Conservation (phyloP, 345 rosid species). For the Salix arbutifolia region DNA sequence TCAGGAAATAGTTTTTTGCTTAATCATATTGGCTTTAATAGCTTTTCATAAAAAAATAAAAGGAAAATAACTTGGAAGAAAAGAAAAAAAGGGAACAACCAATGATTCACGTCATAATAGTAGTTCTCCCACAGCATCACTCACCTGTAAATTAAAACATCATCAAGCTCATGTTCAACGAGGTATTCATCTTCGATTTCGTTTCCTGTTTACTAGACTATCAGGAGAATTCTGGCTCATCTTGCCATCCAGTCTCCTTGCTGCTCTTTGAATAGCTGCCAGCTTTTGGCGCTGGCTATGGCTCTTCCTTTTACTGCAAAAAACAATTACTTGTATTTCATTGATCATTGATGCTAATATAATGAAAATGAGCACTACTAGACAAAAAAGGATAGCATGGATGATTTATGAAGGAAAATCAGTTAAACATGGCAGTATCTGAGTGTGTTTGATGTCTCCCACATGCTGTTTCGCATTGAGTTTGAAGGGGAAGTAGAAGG, state of each 20-base stretch:
- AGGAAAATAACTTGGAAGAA: neutral
- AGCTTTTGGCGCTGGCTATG: conserved; percentile 44
- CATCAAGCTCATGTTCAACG: neutral
- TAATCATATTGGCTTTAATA: neutral
- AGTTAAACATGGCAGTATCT: neutral
- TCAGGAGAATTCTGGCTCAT: conserved; percentile 26
- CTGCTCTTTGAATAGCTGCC: conserved; percentile 53
- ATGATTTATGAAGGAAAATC: neutral
- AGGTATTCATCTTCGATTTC: conserved; percentile 33
- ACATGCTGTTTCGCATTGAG: neutral
- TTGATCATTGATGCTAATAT: neutral
- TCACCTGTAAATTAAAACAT: conserved; percentile 7
- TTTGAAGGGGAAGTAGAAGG: neutral
- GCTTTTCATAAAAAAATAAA: neutral
- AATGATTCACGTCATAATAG: neutral
- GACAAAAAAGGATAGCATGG: neutral
- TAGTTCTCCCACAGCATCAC: neutral
- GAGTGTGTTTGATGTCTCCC: neutral
- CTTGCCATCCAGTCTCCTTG: conserved; percentile 58
- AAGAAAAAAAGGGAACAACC: neutral
- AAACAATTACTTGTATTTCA: neutral
- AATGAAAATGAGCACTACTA: neutral
- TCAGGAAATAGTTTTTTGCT: neutral
- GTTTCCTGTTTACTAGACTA: conserved; percentile 39
- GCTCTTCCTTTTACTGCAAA: conserved; percentile 54